Percentiles rank a stretch among this genome's conserved stretches.
Evolutionary conservation across 352 stramenopile species (phyloP).

Genomic region (Phytopythium cucurbitacearum): DNA sequence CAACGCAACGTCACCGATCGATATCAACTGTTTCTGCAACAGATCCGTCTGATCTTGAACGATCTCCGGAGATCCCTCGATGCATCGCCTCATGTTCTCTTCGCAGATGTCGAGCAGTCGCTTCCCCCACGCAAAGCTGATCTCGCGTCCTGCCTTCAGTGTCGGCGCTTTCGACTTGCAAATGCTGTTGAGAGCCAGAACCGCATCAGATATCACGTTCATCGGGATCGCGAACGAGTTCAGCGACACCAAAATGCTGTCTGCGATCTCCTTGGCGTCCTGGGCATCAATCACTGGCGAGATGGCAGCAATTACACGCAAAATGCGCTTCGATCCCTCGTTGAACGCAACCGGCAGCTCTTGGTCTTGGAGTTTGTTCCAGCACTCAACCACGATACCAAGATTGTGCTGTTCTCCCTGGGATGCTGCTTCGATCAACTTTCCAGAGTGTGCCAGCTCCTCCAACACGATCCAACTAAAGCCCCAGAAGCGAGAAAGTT

Average conservation of each 20-base stretch:
- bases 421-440: slow-evolving; percentile 43
- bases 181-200: slow-evolving; percentile 73
- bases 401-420: slow-evolving; percentile 59
- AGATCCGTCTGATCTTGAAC: slow-evolving; percentile 50
- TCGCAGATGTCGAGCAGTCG: slow-evolving; percentile 63
- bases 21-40: slow-evolving; percentile 79
- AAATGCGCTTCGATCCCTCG: slow-evolving; percentile 76
- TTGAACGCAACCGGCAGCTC: slow-evolving; percentile 58
- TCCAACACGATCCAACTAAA: slow-evolving; percentile 85
- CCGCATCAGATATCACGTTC: slow-evolving; percentile 72
- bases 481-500: slow-evolving; percentile 55
- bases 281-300: slow-evolving; percentile 66
- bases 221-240: slow-evolving; percentile 74
- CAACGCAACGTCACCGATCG: slow-evolving; percentile 70
- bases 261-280: slow-evolving; percentile 70
- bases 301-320: slow-evolving; percentile 76
- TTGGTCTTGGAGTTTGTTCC: slow-evolving; percentile 73
- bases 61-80: slow-evolving; percentile 46
- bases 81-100: slow-evolving; percentile 48
- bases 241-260: slow-evolving; percentile 68
- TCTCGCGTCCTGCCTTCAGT: slow-evolving; percentile 41
- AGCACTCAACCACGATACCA: slow-evolving; percentile 71
- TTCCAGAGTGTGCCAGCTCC: slow-evolving; percentile 59
- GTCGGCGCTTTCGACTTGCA: slow-evolving; percentile 68
- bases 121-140: slow-evolving; percentile 66